Conservation (phyloP, 78 protist genomes). For the Dictyostelium intermedium region DNA sequence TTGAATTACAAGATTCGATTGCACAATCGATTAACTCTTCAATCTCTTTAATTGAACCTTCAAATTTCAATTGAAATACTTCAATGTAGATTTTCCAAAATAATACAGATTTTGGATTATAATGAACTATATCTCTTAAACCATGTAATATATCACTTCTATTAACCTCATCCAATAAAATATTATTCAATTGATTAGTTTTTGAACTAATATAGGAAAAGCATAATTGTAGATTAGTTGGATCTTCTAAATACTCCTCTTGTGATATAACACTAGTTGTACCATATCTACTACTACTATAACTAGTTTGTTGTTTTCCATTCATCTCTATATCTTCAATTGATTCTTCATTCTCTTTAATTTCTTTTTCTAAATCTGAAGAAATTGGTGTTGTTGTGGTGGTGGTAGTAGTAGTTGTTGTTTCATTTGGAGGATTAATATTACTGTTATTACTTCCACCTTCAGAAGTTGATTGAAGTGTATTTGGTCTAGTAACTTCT, state of each 20-base stretch:
- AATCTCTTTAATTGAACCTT: constrained; percentile 21
- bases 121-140: constrained; percentile 10
- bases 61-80: constrained; percentile 16
- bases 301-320: background rate
- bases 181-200: background rate
- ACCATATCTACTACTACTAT: background rate
- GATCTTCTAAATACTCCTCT: background rate
- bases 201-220: constrained; percentile 19
- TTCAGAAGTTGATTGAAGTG: background rate
- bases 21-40: constrained; percentile 13
- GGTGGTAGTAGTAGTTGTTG: too few species aligned
- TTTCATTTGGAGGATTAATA: background rate
- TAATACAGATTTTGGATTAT: background rate
- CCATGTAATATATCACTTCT: constrained; percentile 7
- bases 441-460: background rate
- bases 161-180: background rate
- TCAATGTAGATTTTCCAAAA: constrained; percentile 70
- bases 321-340: background rate
- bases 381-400: background rate
- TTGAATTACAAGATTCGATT: background rate
- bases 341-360: background rate
- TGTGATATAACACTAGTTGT: background rate
- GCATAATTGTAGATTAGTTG: background rate
- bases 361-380: background rate
- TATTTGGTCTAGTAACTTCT: background rate